Evolutionary conservation across 2,329 filamentous ascomycete genomes (phyloP).

Genomic region (Pseudocercospora fuligena): DNA sequence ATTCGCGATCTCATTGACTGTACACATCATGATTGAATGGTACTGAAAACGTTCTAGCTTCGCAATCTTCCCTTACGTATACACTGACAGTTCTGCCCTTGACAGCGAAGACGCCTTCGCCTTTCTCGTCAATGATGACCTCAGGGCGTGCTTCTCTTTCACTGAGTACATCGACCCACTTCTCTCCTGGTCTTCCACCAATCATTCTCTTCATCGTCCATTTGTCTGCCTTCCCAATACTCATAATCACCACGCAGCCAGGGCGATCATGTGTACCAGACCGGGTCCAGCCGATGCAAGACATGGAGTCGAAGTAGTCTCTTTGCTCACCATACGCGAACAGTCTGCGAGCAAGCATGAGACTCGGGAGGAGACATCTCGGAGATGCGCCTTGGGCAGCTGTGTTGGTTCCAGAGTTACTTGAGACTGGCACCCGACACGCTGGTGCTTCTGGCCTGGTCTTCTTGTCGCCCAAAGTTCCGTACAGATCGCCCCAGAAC

Average conservation of each 20-base stretch:
- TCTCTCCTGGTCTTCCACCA: slow-evolving; percentile 63
- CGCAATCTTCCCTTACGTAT: slow-evolving; percentile 63
- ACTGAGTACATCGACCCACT: slow-evolving; percentile 66
- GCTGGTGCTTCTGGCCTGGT: slow-evolving; percentile 57
- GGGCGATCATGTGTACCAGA: slow-evolving; percentile 50
- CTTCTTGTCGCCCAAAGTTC: slow-evolving; percentile 52
- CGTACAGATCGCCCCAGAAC: slow-evolving; percentile 74
- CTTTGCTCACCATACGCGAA: slow-evolving; percentile 70
- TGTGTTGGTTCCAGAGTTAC: not conserved
- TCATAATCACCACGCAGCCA: slow-evolving; percentile 42
- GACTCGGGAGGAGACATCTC: slow-evolving; percentile 54
- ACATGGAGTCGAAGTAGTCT: slow-evolving; percentile 65
- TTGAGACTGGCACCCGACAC: slow-evolving; percentile 23
- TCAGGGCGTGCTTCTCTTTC: slow-evolving; percentile 57
- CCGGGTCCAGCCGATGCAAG: slow-evolving; percentile 67
- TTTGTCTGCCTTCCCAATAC: slow-evolving; percentile 31
- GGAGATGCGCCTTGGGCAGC: slow-evolving; percentile 41
- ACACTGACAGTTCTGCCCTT: slow-evolving; percentile 61
- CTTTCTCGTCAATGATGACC: slow-evolving; percentile 63
- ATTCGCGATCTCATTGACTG: slow-evolving; percentile 14
- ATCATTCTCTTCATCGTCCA: slow-evolving; percentile 61
- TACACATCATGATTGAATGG: slow-evolving; percentile 25
- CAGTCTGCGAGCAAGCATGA: slow-evolving; percentile 66
- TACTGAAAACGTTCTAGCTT: slow-evolving; percentile 51
- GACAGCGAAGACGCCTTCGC: slow-evolving; percentile 64